phyloP scores from a whole-genome alignment of 1,139 yeast genomes.

The Pichia norvegensis region DNA sequence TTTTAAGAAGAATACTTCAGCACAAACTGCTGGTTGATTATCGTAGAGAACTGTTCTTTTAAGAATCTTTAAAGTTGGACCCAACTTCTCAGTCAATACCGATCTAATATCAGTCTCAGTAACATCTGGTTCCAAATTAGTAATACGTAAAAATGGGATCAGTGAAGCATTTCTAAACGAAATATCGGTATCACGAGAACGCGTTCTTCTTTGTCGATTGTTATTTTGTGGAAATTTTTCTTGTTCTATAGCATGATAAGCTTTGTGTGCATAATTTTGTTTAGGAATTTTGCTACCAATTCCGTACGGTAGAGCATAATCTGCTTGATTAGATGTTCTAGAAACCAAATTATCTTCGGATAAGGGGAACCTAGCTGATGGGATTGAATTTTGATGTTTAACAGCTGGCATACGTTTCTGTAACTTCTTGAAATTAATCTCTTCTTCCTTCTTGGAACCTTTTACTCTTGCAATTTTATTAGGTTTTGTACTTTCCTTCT shows the following conservation, averaged over 20 bases:
- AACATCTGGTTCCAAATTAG: constrained; percentile 17
- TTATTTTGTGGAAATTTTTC: background rate
- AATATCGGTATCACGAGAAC: constrained; percentile 1
- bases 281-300: background rate
- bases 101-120: constrained; percentile 16
- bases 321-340: background rate
- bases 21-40: constrained; percentile 14
- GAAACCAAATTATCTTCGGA: background rate
- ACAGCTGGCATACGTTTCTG: too few species aligned
- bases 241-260: background rate
- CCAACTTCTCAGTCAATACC: constrained; percentile 6
- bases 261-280: background rate
- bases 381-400: background rate
- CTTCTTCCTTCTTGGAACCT: background rate
- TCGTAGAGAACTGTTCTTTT: constrained; percentile 5
- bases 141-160: constrained; percentile 18
- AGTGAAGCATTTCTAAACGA: constrained; percentile 18
- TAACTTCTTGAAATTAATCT: too few species aligned
- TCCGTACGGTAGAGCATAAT: background rate
- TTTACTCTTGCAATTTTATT: background rate
- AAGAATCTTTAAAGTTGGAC: constrained; percentile 8
- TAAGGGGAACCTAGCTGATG: too few species aligned
- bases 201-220: background rate
- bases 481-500: background rate
- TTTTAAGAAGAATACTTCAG: constrained; percentile 21